Percentiles rank a stretch among this genome's conserved stretches.
Conservation (phyloP, 331 rosid genomes). For the Prunus yedoensis region DNA sequence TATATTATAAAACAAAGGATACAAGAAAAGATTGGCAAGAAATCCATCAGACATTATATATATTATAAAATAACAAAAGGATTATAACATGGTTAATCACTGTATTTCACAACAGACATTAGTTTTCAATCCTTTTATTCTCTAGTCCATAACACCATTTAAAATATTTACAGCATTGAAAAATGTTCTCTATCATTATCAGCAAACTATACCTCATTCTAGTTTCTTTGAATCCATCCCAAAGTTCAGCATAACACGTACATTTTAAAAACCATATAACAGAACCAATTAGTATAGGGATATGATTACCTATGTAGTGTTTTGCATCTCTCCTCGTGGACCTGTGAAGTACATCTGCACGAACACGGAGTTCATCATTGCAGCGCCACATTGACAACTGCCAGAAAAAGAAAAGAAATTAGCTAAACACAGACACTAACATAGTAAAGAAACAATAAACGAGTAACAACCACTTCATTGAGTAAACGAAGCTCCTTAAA, state of each 20-base stretch:
- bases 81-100: too few species aligned
- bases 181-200: not conserved
- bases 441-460: conserved; percentile 7
- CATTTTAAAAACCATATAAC: not conserved
- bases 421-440: conserved; percentile 1
- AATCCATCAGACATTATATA: too few species aligned
- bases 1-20: too few species aligned
- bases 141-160: too few species aligned
- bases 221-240: not conserved
- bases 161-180: not conserved
- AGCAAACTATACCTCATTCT: not conserved
- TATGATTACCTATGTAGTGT: conserved; percentile 79
- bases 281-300: not conserved
- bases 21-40: too few species aligned
- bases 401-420: conserved; percentile 22
- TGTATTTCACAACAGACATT: too few species aligned
- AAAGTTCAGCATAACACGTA: not conserved
- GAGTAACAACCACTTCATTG: conserved; percentile 4
- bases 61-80: too few species aligned
- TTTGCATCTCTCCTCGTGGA: conserved; percentile 84
- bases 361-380: conserved; percentile 82
- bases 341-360: conserved; percentile 69
- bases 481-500: not conserved
- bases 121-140: too few species aligned
- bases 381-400: conserved; percentile 99